These are phyloP conservation scores for Fusarium dimerum DNA, from an alignment of 2,329 filamentous ascomycete species.

Conservation along the genomic window DNA sequence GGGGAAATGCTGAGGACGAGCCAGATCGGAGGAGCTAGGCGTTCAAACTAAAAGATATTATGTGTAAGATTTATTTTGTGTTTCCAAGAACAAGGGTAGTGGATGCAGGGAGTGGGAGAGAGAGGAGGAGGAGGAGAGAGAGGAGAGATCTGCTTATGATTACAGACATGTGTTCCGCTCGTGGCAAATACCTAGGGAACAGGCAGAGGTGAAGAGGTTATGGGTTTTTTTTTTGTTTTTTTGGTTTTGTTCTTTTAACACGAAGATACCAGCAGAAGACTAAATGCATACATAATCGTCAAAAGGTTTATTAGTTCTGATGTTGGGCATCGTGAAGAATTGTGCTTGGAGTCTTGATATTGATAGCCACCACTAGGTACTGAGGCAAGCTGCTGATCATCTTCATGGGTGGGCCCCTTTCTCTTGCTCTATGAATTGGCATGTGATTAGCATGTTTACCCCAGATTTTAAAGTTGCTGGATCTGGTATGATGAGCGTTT, in stretches of 20 bases:
- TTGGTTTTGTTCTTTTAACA: not conserved
- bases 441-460: not conserved
- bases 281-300: slow-evolving; percentile 6
- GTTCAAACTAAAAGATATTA: slow-evolving; percentile 32
- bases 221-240: not conserved
- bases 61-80: slow-evolving; percentile 29
- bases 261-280: slow-evolving; percentile 14
- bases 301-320: not conserved
- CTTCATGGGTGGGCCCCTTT: not conserved
- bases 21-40: slow-evolving; percentile 24
- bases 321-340: not conserved
- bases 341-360: too few species aligned
- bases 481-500: not conserved
- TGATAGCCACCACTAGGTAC: too few species aligned
- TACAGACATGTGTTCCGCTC: not conserved
- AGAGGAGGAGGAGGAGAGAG: slow-evolving; percentile 6
- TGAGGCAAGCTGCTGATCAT: not conserved
- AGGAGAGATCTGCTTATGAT: slow-evolving; percentile 11
- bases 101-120: not conserved
- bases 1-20: slow-evolving; percentile 4
- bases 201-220: not conserved
- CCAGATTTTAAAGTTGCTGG: not conserved
- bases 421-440: not conserved
- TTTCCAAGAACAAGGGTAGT: too few species aligned
- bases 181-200: not conserved